Evolutionary conservation across 805 yeast genomes (phyloP), one percentile per base, ranked within the genome.

Genomic region (Lachancea thermotolerans): DNA sequence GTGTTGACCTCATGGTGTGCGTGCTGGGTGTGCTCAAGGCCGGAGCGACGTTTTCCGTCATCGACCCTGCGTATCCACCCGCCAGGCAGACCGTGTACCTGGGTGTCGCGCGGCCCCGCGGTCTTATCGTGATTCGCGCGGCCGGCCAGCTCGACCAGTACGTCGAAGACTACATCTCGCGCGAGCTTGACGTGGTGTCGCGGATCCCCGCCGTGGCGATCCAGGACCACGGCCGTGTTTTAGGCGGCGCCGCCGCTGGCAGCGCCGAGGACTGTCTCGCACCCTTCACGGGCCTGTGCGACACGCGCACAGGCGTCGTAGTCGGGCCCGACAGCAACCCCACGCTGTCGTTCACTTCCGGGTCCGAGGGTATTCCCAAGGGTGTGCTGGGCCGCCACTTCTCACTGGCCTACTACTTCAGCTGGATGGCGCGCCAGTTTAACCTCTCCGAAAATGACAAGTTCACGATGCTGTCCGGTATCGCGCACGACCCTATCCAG

Each of bases 291-390:
- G 58, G 67, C 40, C 71, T 65, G 54, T 75, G 73, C 51, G 71
- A 74, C 44, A 65, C 73, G 31, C 77, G 88, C 45, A 84, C 96
- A 1, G 96, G 96, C 34, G 93, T 93, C 9, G 68, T 82, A 36
- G 98, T 93, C 32, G 99, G 99, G 1, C 99, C 99, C 2, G 99
- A 93, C 64, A 83, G 93, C 34, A 91, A 91, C 59, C 99, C 99
- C 41, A 93, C 99, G 7, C 73, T 93, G 43, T 85, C 96, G 0
- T 93, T 93, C 69, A 93, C 99, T 5, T 86, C 96, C 16, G 99
- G 99, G 29, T 86, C 96, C 6, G 99, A 93, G 67, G 99, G 99
- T 65, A 73, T 91, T 52, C 99, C 99, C 55, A 93, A 93, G 69
- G 99, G 99, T 72, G 99, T 93, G 18, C 75, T 89, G 49, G 99